Conservation (phyloP, 495 filamentous ascomycete species). For the Penicillium cinerascens region DNA sequence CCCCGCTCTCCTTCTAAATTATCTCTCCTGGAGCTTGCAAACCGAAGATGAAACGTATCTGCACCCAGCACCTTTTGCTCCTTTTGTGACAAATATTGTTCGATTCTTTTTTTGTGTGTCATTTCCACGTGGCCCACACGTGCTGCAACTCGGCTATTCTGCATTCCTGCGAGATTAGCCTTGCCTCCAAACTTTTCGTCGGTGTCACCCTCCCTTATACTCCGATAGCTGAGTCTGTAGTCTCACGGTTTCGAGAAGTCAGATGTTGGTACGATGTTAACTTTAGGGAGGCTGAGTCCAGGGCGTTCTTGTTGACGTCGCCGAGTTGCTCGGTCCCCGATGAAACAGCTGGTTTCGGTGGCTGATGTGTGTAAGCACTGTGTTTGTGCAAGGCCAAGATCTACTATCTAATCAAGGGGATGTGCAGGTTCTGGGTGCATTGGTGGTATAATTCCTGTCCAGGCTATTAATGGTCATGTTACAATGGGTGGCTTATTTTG, state of each 20-base stretch:
- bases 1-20: neutral
- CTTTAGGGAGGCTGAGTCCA: neutral
- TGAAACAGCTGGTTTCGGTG: slow-evolving; percentile 3
- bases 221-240: slow-evolving; percentile 8
- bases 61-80: neutral
- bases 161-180: slow-evolving; percentile 14
- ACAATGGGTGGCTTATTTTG: neutral
- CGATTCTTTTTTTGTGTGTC: neutral
- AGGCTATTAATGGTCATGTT: neutral
- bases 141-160: slow-evolving; percentile 28
- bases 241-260: neutral
- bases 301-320: neutral
- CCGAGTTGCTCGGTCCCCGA: neutral
- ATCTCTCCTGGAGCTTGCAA: neutral
- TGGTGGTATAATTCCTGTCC: neutral
- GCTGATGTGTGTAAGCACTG: slow-evolving; percentile 22
- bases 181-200: neutral
- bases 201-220: slow-evolving; percentile 11
- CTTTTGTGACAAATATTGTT: neutral
- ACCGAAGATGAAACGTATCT: slow-evolving; percentile 1
- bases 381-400: slow-evolving; percentile 19
- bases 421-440: neutral
- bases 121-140: slow-evolving; percentile 26
- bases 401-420: neutral
- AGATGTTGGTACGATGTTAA: neutral